phyloP scores from a whole-genome alignment of 768 basidiomycete species.

The Kwoniella mangroviensis region DNA sequence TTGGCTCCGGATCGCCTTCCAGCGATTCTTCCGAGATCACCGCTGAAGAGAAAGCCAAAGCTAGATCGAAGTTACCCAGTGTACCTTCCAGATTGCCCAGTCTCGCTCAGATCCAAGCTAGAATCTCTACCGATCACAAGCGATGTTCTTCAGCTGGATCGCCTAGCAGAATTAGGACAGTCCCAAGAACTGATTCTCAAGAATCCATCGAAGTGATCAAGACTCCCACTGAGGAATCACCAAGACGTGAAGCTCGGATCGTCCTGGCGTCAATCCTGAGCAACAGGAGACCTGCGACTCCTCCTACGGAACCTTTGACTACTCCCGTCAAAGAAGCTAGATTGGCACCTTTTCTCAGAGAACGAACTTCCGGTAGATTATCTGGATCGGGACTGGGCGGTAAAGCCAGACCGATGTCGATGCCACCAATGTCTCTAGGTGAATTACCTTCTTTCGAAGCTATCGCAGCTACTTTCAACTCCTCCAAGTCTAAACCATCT shows the following conservation, averaged over 20 bases:
- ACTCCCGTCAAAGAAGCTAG: slow-evolving; percentile 28
- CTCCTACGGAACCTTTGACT: slow-evolving; percentile 38
- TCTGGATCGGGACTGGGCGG: slow-evolving; percentile 7
- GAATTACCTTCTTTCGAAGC: slow-evolving; percentile 31
- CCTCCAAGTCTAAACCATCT: slow-evolving; percentile 17
- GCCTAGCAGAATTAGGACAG: slow-evolving; percentile 15
- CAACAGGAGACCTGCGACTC: slow-evolving; percentile 29
- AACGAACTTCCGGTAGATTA: slow-evolving; percentile 38
- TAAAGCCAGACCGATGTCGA: slow-evolving; percentile 29
- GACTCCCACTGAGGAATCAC: slow-evolving; percentile 41
- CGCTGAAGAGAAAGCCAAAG: slow-evolving; percentile 16
- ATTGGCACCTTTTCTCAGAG: slow-evolving; percentile 43
- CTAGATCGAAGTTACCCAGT: slow-evolving; percentile 20
- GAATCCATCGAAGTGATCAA: slow-evolving; percentile 43
- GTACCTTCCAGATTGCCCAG: slow-evolving; percentile 35
- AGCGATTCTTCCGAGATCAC: slow-evolving; percentile 16
- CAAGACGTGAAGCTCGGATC: slow-evolving; percentile 25
- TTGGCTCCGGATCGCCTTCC: slow-evolving; percentile 17
- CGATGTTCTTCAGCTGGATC: slow-evolving; percentile 29
- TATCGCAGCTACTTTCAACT: slow-evolving; percentile 10
- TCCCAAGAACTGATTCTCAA: slow-evolving; percentile 23
- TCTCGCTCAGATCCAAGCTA: slow-evolving; percentile 48
- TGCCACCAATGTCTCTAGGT: slow-evolving; percentile 27
- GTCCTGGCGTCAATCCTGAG: slow-evolving; percentile 28
- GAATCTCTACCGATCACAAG: slow-evolving; percentile 33